Conservation (phyloP, 2,329 filamentous ascomycete genomes). For the Penicillium paneum region DNA sequence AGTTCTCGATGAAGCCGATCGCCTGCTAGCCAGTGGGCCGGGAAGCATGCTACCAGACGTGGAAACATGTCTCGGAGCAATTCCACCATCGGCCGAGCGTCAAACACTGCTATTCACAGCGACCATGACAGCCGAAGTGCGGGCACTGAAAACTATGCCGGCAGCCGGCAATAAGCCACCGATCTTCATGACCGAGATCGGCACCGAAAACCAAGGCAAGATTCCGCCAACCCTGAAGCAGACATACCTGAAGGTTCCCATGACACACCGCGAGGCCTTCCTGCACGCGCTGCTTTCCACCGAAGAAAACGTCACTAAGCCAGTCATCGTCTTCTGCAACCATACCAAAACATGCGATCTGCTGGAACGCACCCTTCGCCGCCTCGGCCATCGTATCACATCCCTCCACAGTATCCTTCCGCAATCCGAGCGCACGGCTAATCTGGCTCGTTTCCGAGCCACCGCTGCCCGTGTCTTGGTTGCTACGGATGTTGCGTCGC, state of each 20-base stretch:
- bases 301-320: constrained; percentile 68
- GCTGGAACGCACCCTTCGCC: constrained; percentile 80
- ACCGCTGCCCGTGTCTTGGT: constrained; percentile 84
- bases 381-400: constrained; percentile 85
- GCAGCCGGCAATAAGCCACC: constrained; percentile 66
- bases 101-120: constrained; percentile 96
- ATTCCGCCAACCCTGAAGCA: constrained; percentile 79
- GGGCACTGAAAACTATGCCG: constrained; percentile 76
- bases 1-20: constrained; percentile 93
- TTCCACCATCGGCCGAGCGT: constrained; percentile 74
- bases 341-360: constrained; percentile 83
- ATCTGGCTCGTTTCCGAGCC: constrained; percentile 87
- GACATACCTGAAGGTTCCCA: constrained; percentile 80
- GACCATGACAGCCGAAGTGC: constrained; percentile 88
- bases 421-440: constrained; percentile 79
- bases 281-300: constrained; percentile 85
- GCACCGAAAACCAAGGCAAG: constrained; percentile 62
- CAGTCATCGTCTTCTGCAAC: constrained; percentile 92
- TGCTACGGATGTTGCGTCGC: constrained; percentile 89
- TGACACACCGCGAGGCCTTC: constrained; percentile 93
- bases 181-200: constrained; percentile 86
- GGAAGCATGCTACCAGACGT: constrained; percentile 95
- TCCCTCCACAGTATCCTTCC: constrained; percentile 83
- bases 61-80: constrained; percentile 76
- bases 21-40: constrained; percentile 68